Percentiles rank a stretch among this genome's conserved stretches.
Conservation (phyloP, 2,329 filamentous ascomycete species). For the Daldinia sp. region DNA sequence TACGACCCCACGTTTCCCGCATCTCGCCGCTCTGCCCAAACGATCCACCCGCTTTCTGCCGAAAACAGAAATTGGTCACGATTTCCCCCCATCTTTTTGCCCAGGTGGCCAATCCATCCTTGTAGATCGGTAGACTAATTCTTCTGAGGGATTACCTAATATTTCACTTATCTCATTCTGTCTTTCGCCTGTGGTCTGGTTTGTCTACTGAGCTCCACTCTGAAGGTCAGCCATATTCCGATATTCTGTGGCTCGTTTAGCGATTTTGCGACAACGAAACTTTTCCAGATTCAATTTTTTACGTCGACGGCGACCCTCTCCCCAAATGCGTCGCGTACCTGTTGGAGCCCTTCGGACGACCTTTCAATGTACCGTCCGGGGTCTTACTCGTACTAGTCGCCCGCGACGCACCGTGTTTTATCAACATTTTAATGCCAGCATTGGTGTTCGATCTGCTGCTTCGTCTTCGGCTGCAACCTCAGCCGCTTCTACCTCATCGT, state of each 20-base stretch:
- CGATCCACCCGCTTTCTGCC: not conserved
- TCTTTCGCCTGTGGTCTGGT: not conserved
- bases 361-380: slow-evolving; percentile 69
- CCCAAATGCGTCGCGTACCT: slow-evolving; percentile 77
- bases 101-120: not conserved
- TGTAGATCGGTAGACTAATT: no score
- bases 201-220: slow-evolving; percentile 21
- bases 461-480: slow-evolving; percentile 39
- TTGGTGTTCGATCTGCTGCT: slow-evolving; percentile 54
- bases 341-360: slow-evolving; percentile 73
- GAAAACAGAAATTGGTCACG: slow-evolving; percentile 34
- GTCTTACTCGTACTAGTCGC: slow-evolving; percentile 60
- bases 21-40: not conserved
- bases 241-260: slow-evolving; percentile 25
- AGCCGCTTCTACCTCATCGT: slow-evolving; percentile 35
- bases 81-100: not conserved
- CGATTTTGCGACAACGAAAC: slow-evolving; percentile 25
- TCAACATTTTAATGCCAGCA: slow-evolving; percentile 36
- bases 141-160: slow-evolving; percentile 37
- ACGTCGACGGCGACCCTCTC: slow-evolving; percentile 21
- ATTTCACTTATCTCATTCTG: not conserved
- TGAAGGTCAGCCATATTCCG: slow-evolving; percentile 16
- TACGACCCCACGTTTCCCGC: not conserved
- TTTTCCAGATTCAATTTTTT: slow-evolving; percentile 55
- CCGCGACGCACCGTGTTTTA: slow-evolving; percentile 51